These are phyloP conservation scores for Ceraceosorus guamensis DNA, from an alignment of 1,284 basidiomycete species.

Conservation along the genomic window DNA sequence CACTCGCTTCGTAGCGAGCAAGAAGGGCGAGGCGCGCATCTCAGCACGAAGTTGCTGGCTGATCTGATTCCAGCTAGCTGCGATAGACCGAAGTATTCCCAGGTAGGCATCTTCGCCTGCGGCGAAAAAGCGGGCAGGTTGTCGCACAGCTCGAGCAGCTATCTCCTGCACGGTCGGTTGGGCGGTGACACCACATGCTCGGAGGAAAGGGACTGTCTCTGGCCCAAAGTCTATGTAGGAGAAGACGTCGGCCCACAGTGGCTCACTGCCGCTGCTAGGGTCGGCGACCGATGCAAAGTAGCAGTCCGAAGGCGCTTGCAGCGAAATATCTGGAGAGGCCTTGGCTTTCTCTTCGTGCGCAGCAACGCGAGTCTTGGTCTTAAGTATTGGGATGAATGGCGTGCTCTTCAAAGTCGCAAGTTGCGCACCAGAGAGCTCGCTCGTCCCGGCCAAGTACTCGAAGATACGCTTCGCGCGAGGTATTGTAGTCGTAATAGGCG, in stretches of 20 bases:
- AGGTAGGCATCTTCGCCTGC: slow-evolving; percentile 61
- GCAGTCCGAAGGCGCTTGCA: slow-evolving; percentile 54
- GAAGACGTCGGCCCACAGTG: slow-evolving; percentile 52
- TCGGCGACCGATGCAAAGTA: slow-evolving; percentile 50
- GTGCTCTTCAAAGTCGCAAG: slow-evolving; percentile 19
- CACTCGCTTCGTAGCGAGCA: slow-evolving; percentile 64
- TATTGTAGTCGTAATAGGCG: slow-evolving; percentile 55
- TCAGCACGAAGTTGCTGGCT: slow-evolving; percentile 56
- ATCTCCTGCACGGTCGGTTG: slow-evolving; percentile 79
- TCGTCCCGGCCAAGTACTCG: slow-evolving; percentile 63
- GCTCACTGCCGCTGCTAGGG: background rate
- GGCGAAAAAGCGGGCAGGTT: slow-evolving; percentile 63
- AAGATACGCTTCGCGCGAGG: slow-evolving; percentile 65
- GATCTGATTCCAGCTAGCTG: slow-evolving; percentile 64
- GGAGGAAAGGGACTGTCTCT: slow-evolving; percentile 70
- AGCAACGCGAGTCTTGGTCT: slow-evolving; percentile 7
- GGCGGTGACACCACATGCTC: slow-evolving; percentile 75
- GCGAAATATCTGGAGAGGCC: slow-evolving; percentile 15
- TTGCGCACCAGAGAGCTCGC: slow-evolving; percentile 26
- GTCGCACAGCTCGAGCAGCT: slow-evolving; percentile 40
- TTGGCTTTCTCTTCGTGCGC: slow-evolving; percentile 1
- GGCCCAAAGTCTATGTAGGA: slow-evolving; percentile 82
- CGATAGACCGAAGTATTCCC: slow-evolving; percentile 73
- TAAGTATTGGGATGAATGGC: slow-evolving; percentile 35
- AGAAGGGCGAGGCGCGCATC: slow-evolving; percentile 65